Evolutionary conservation across 306 rosid genomes (phyloP), one percentile per base, ranked within the genome.

Genomic region (Corylus avellana): DNA sequence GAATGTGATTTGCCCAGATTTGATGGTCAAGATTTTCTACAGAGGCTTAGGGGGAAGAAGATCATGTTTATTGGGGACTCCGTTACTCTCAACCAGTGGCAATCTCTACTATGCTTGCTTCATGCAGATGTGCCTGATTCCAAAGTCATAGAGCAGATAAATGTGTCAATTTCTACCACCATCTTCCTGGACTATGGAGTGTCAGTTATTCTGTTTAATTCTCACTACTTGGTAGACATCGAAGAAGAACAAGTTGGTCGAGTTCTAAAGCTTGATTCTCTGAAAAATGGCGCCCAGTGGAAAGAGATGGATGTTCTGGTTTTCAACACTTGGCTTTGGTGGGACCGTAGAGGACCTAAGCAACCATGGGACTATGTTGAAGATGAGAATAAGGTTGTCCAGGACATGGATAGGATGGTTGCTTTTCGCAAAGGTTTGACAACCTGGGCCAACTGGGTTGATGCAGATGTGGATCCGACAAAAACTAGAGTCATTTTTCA

Each of bases 311-410:
- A 90, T 51, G 66, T 92, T 79, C 29, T 92, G 78, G 73, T 92
- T 73, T 92, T 92, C 84, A 92, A 90, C 78, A 90, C 94, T 47
- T 92, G 97, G 97, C 92, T 86, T 8, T 92, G 97, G 97, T 92
- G 97, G 97, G 82, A 87, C 72, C 90, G 92, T n/a, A 84, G 74
- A 4, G 90, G 88, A 76, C 79, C 82, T 3, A 58, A 12, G 32
- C 90, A 88, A 86, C 94, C 90, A 73, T 92, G 94, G 94, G 97
- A 92, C 79, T 90, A 88, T 59, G 49, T 92, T 85, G 81, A 88
- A 87, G 67, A 76, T 61, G 92, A 87, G 1, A 27, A 86, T n/a
- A 72, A 79, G 39, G 83, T 72, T 57, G 16, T 80, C 44, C 75
- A 88, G 82, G 91, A 90, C 84, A 90, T 92, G 90, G 92, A 92